phyloP scores from a whole-genome alignment of 768 basidiomycete species.

The Cyclocybe aegerita region DNA sequence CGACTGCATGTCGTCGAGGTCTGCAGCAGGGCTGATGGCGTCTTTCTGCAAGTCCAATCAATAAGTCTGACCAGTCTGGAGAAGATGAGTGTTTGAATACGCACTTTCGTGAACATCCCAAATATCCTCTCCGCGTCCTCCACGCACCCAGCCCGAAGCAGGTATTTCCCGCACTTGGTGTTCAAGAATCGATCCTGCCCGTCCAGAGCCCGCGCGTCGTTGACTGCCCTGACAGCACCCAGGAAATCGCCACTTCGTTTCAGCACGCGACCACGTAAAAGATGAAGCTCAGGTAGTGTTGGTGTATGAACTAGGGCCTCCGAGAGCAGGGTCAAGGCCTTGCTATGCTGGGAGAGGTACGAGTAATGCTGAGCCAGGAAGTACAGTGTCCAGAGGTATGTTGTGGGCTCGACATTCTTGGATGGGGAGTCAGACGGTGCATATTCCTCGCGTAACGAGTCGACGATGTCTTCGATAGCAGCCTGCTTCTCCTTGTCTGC shows the following conservation, averaged over 20 bases:
- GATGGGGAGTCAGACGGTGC: slow-evolving; percentile 20
- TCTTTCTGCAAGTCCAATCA: slow-evolving; percentile 67
- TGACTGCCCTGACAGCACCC: slow-evolving; percentile 73
- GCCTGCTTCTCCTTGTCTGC: slow-evolving; percentile 59
- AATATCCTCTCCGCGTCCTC: slow-evolving; percentile 74
- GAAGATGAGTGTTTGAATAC: not conserved
- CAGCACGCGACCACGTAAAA: slow-evolving; percentile 77
- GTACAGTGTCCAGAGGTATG: slow-evolving; percentile 93
- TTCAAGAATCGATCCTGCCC: slow-evolving; percentile 96
- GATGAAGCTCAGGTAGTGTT: slow-evolving; percentile 87
- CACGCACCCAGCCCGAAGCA: slow-evolving; percentile 76
- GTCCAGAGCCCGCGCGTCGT: slow-evolving; percentile 83
- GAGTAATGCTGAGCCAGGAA: slow-evolving; percentile 92
- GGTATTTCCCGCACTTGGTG: slow-evolving; percentile 90
- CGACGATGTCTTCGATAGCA: slow-evolving; percentile 67
- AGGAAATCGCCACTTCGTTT: slow-evolving; percentile 83
- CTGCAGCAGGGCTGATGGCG: slow-evolving; percentile 65
- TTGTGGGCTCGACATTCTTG: slow-evolving; percentile 60
- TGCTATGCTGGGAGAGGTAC: slow-evolving; percentile 47
- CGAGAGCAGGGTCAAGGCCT: slow-evolving; percentile 63
- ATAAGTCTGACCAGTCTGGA: not conserved
- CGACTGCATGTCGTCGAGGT: slow-evolving; percentile 96
- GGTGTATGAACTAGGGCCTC: slow-evolving; percentile 82
- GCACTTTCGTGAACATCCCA: slow-evolving; percentile 90
- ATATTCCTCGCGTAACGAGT: slow-evolving; percentile 42